These are phyloP conservation scores for Piper longum DNA, from an alignment of 164 flowering plant species.

Conservation along the genomic window DNA sequence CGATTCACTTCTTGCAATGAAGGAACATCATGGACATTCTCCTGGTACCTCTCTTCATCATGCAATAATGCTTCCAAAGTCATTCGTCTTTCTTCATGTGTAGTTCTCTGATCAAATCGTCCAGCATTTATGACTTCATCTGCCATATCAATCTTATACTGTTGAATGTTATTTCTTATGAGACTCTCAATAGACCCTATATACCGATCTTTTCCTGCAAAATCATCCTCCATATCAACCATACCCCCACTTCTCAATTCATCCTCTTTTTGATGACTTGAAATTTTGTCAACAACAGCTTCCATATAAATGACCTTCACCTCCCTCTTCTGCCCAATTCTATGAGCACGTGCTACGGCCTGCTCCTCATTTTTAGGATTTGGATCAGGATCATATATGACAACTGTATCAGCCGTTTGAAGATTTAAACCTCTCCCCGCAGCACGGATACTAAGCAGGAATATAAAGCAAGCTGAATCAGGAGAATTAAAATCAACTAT, in stretches of 20 bases:
- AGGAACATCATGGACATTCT: constrained; percentile 89
- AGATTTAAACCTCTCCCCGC: constrained; percentile 98
- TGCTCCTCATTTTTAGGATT: constrained; percentile 99
- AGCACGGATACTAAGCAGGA: constrained; percentile 97
- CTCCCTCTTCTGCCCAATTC: constrained; percentile 94
- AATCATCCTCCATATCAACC: constrained; percentile 89
- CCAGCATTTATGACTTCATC: constrained; percentile 99
- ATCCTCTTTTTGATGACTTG: constrained; percentile 89
- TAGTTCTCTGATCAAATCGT: constrained; percentile 97
- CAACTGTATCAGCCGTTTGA: constrained; percentile 93
- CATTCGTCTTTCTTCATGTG: constrained; percentile 93
- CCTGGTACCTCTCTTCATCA: constrained; percentile 97
- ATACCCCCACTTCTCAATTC: constrained; percentile 64
- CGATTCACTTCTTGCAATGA: constrained; percentile 92
- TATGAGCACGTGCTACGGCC: constrained; percentile 97
- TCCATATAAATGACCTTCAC: constrained; percentile 97
- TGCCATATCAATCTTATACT: constrained; percentile 99
- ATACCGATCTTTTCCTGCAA: constrained; percentile 96
- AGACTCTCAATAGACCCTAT: constrained; percentile 97
- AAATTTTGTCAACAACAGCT: constrained; percentile 83
- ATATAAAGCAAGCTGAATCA: constrained; percentile 74
- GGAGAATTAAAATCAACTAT: constrained; percentile 85
- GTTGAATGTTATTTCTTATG: constrained; percentile 92
- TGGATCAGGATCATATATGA: constrained; percentile 97
- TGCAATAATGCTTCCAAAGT: constrained; percentile 87